Percentiles rank a stretch among this genome's conserved stretches.
These are phyloP conservation scores for Russula vinacea DNA, from an alignment of 768 basidiomycete genomes.

Conservation along the genomic window DNA sequence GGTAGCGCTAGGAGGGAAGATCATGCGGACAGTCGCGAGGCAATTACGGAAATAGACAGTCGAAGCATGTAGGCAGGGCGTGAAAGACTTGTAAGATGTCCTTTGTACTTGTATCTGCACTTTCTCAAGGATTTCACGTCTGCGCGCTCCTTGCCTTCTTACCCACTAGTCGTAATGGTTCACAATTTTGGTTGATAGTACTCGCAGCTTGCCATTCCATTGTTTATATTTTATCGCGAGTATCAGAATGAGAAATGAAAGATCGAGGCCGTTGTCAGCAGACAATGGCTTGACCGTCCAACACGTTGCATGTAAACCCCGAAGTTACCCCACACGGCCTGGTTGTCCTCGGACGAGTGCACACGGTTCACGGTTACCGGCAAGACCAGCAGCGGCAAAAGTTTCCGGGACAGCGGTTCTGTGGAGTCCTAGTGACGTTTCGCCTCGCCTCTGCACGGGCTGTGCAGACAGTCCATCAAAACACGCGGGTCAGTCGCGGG, in stretches of 20 bases:
- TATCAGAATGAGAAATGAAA: slow-evolving; percentile 9
- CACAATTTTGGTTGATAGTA: background rate
- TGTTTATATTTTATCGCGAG: slow-evolving; percentile 19
- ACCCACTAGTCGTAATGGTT: slow-evolving; percentile 8
- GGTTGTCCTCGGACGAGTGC: background rate
- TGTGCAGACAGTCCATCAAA: slow-evolving; percentile 19
- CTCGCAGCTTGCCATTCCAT: background rate
- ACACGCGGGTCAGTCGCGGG: slow-evolving; percentile 26
- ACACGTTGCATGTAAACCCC: background rate
- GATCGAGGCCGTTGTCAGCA: background rate
- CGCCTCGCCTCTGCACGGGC: slow-evolving; percentile 10
- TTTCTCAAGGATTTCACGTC: slow-evolving; percentile 16
- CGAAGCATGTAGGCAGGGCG: slow-evolving; percentile 25
- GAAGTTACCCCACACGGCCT: slow-evolving; percentile 1
- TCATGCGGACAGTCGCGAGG: slow-evolving; percentile 25
- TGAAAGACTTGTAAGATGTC: slow-evolving; percentile 28
- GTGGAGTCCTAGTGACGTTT: slow-evolving; percentile 20
- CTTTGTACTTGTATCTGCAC: slow-evolving; percentile 22
- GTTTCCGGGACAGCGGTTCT: slow-evolving; percentile 21
- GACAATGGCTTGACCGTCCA: background rate
- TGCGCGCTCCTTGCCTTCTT: slow-evolving; percentile 1
- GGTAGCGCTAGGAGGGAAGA: slow-evolving; percentile 28
- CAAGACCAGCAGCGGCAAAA: slow-evolving; percentile 15
- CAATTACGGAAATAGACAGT: slow-evolving; percentile 26
- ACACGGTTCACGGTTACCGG: background rate